Evolutionary conservation across 2,329 filamentous ascomycete genomes (phyloP).

Genomic region (Aspergillus tubingensis): DNA sequence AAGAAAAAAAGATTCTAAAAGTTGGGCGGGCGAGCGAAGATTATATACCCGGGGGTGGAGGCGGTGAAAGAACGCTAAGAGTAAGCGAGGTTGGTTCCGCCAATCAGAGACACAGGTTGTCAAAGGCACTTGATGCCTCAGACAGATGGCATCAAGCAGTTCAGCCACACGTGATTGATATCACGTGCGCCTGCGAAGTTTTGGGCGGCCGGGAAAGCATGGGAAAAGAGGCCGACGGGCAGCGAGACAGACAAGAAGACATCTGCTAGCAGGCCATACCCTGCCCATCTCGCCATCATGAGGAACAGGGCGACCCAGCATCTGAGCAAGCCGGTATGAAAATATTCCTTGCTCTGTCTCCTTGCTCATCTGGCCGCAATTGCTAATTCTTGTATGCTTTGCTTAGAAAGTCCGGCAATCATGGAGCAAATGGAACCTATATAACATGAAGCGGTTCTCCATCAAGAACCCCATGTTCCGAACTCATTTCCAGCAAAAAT

Average conservation of each 20-base stretch:
- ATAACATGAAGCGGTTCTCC: constrained; percentile 69
- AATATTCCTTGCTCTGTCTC: background rate
- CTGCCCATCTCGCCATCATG: constrained; percentile 37
- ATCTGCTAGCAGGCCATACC: constrained; percentile 11
- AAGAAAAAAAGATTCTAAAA: constrained; percentile 35
- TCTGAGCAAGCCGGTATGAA: constrained; percentile 42
- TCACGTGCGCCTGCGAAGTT: constrained; percentile 28
- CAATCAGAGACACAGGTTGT: constrained; percentile 14
- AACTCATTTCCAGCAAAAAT: constrained; percentile 99
- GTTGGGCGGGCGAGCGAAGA: constrained; percentile 6
- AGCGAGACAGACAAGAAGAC: constrained; percentile 13
- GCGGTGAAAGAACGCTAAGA: constrained; percentile 23
- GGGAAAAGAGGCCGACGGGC: constrained; percentile 6
- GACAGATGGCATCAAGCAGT: too few relatives aligned
- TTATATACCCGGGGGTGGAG: constrained; percentile 34
- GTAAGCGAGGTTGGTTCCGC: constrained; percentile 29
- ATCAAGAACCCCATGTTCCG: constrained; percentile 47
- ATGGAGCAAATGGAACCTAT: constrained; percentile 98
- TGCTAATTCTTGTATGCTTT: constrained; percentile 4
- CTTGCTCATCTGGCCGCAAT: constrained; percentile 6
- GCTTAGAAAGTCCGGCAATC: constrained; percentile 85
- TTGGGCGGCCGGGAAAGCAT: constrained; percentile 29
- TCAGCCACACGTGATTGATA: background rate
- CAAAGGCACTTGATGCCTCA: constrained; percentile 10
- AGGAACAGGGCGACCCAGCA: constrained; percentile 48